Conservation (phyloP, 495 filamentous ascomycete genomes). For the Chaetomidium leptoderma region DNA sequence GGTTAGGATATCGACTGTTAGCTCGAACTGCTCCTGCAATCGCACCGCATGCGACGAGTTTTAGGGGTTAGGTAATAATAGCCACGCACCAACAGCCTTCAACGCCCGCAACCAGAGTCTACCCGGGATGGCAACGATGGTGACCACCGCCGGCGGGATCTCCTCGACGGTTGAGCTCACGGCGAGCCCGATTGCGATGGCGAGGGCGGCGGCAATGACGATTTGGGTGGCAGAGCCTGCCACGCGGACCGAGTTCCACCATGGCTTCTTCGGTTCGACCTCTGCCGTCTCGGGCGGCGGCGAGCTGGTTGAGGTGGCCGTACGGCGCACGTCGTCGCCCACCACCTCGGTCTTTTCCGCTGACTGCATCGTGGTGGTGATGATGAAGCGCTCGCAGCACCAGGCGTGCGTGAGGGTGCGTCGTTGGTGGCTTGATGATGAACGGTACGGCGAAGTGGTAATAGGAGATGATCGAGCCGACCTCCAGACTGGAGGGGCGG, state of each 20-base stretch:
- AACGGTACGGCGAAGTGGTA: too few species aligned
- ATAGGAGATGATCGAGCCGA: too few species aligned
- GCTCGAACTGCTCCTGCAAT: neutral
- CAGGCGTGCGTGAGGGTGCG: too few species aligned
- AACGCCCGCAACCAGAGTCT: constrained; percentile 31
- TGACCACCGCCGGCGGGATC: constrained; percentile 21
- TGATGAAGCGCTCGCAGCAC: too few species aligned
- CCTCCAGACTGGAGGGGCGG: too few species aligned
- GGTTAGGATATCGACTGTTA: neutral
- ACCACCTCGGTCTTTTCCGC: neutral
- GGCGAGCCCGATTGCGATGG: constrained; percentile 29
- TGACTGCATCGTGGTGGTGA: neutral
- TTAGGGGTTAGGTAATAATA: too few species aligned
- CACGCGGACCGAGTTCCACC: constrained; percentile 11
- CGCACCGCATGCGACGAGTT: neutral
- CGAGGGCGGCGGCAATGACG: constrained; percentile 27
- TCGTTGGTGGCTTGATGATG: too few species aligned
- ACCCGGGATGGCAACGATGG: constrained; percentile 28
- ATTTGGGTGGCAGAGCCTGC: constrained; percentile 27
- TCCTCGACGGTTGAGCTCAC: constrained; percentile 25
- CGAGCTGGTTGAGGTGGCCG: neutral
- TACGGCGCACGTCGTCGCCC: neutral
- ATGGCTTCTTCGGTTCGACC: neutral
- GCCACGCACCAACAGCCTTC: constrained; percentile 28
- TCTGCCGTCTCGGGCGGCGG: neutral